Evolutionary conservation across 1,139 yeast genomes (phyloP).

Genomic region (Geotrichum phurueaensis): DNA sequence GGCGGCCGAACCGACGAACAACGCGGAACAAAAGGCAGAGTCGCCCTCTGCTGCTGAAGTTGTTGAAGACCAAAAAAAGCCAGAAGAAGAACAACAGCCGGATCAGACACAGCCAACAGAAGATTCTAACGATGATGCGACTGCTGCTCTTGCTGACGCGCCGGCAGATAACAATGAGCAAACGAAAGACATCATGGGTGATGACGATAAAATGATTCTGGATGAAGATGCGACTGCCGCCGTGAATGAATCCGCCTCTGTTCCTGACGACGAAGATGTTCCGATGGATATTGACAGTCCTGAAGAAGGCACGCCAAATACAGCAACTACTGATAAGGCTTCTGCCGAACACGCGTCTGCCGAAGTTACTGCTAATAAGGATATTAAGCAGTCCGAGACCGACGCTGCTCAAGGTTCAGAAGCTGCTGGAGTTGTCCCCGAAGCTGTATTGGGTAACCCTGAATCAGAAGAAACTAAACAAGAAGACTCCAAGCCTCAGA

Average conservation of each 20-base stretch:
- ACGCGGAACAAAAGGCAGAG: not conserved
- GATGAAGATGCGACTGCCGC: constrained; percentile 12
- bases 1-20: not conserved
- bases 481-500: not conserved
- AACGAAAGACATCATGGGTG: not conserved
- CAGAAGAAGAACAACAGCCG: constrained; percentile 7
- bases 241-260: not conserved
- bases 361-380: not conserved
- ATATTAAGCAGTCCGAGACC: not conserved
- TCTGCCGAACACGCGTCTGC: not conserved
- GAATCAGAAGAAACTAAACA: not conserved
- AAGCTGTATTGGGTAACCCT: not conserved
- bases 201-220: constrained; percentile 2
- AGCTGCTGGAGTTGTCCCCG: not conserved
- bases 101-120: not conserved
- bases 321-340: not conserved
- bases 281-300: constrained; percentile 8
- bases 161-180: not conserved
- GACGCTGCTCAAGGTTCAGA: not conserved
- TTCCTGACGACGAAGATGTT: not conserved
- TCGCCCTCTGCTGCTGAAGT: not conserved
- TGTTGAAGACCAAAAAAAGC: not conserved
- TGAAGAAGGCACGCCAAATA: not conserved
- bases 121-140: not conserved
- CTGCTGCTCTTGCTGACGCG: not conserved